Evolutionary conservation across 2,329 filamentous ascomycete genomes (phyloP).

Genomic region (Penicillium freii): DNA sequence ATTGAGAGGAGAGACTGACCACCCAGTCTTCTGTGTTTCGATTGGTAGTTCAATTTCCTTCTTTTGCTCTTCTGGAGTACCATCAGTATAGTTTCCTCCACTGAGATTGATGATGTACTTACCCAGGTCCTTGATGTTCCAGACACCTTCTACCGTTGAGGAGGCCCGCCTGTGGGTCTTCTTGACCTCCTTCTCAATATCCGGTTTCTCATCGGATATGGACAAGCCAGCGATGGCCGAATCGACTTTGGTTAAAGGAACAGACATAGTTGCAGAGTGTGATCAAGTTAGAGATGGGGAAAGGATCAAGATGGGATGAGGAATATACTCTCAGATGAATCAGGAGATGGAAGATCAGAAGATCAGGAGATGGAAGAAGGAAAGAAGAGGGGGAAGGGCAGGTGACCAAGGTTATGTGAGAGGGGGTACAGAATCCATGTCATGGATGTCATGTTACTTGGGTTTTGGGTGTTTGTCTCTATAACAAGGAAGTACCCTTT

Average conservation of each 20-base stretch:
- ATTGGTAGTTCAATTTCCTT: constrained; percentile 36
- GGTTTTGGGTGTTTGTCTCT: not conserved
- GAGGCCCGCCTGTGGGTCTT: constrained; percentile 66
- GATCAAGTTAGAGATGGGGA: constrained; percentile 7
- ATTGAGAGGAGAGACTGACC: constrained; percentile 21
- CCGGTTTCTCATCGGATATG: constrained; percentile 60
- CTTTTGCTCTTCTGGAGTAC: constrained; percentile 28
- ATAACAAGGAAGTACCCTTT: no score
- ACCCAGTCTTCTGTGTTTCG: constrained; percentile 38
- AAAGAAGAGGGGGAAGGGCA: constrained; percentile 21
- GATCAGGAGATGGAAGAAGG: constrained; percentile 2
- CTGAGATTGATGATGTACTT: constrained; percentile 39
- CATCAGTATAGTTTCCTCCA: not conserved
- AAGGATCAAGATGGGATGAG: constrained; percentile 2
- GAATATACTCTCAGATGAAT: constrained; percentile 2
- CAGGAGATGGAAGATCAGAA: constrained; percentile 9
- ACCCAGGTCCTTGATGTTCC: constrained; percentile 85
- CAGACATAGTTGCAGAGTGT: constrained; percentile 50
- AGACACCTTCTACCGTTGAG: constrained; percentile 70
- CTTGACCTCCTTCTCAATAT: constrained; percentile 43
- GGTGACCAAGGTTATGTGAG: constrained; percentile 29
- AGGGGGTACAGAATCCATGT: not conserved
- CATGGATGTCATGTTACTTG: constrained; percentile 26
- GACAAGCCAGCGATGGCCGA: constrained; percentile 81
- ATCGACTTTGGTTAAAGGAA: constrained; percentile 80